Conservation (phyloP, 495 filamentous ascomycete species). For the Cenococcum geophilum region DNA sequence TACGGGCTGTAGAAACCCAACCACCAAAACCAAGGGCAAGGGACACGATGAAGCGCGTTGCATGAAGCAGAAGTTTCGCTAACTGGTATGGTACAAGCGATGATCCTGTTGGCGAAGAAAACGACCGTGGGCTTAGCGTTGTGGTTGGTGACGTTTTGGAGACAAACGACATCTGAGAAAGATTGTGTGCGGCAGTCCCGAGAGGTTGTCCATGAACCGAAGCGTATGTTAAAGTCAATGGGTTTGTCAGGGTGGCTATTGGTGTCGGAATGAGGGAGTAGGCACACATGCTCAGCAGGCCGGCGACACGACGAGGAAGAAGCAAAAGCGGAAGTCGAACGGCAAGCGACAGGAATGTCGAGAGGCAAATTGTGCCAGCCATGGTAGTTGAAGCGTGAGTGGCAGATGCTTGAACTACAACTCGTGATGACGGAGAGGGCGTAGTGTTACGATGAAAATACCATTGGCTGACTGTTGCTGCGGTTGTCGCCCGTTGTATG, state of each 20-base stretch:
- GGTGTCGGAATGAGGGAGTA: conserved; percentile 80
- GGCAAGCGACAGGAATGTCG: conserved; percentile 68
- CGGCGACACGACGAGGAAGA: conserved; percentile 65
- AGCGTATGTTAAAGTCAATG: conserved; percentile 83
- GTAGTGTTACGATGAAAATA: conserved; percentile 90
- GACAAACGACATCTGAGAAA: conserved; percentile 73
- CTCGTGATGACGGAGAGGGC: conserved; percentile 65
- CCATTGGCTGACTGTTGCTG: conserved; percentile 95
- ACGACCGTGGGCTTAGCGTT: conserved; percentile 54
- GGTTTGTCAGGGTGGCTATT: conserved; percentile 78
- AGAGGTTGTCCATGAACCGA: conserved; percentile 89
- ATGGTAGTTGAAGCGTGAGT: conserved; percentile 73
- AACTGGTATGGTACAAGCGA: conserved; percentile 69
- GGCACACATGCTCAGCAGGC: conserved; percentile 54
- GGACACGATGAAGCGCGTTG: conserved; percentile 82
- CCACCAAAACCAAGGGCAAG: conserved; percentile 87
- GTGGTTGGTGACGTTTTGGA: conserved; percentile 52
- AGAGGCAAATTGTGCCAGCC: conserved; percentile 89
- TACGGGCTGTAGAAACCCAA: conserved; percentile 87
- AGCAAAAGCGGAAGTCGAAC: conserved; percentile 82
- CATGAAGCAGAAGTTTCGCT: conserved; percentile 85
- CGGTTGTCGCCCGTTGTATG: conserved; percentile 83
- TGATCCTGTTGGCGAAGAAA: conserved; percentile 41
- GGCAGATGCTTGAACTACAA: conserved; percentile 76
- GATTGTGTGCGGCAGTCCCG: conserved; percentile 62